Evolutionary conservation across 257 asterid genomes (phyloP).

Genomic region (Gentiana macrophylla): DNA sequence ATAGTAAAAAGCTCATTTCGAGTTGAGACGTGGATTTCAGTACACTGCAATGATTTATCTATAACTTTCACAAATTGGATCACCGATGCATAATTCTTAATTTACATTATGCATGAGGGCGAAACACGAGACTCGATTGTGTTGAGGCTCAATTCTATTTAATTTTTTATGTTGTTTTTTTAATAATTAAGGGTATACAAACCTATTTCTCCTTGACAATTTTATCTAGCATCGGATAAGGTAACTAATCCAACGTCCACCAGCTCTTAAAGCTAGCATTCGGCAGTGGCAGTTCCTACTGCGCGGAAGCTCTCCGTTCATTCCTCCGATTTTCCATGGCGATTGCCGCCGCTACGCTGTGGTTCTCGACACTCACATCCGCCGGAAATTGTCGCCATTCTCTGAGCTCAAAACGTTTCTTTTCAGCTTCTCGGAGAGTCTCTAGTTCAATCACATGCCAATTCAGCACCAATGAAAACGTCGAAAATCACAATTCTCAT

Average conservation of each 20-base stretch:
- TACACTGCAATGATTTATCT: no score
- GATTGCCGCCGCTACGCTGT: slow-evolving; percentile 14
- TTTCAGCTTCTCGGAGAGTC: slow-evolving; percentile 13
- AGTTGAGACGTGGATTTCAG: no score
- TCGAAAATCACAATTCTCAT: slow-evolving; percentile 6
- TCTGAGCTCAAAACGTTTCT: slow-evolving; percentile 18
- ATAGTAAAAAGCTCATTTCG: no score
- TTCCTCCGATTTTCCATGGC: slow-evolving; percentile 15
- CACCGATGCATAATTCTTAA: no score
- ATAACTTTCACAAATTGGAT: no score
- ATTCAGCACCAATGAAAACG: slow-evolving; percentile 2
- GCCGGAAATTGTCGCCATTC: slow-evolving; percentile 18
- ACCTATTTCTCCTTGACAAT: not conserved
- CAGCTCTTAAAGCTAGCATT: not conserved
- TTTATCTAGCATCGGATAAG: slow-evolving; percentile 2
- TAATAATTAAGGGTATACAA: no score
- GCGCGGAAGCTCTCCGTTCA: not conserved
- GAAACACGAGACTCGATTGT: no score
- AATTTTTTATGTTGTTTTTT: no score
- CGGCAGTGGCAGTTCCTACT: not conserved
- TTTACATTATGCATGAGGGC: no score
- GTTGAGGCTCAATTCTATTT: no score
- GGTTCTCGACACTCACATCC: slow-evolving; percentile 23
- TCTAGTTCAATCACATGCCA: slow-evolving; percentile 11
- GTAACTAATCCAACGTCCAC: not conserved